Evolutionary conservation across 352 stramenopile species (phyloP), one percentile per base, ranked within the genome.

Genomic region (Phytophthora syringae): DNA sequence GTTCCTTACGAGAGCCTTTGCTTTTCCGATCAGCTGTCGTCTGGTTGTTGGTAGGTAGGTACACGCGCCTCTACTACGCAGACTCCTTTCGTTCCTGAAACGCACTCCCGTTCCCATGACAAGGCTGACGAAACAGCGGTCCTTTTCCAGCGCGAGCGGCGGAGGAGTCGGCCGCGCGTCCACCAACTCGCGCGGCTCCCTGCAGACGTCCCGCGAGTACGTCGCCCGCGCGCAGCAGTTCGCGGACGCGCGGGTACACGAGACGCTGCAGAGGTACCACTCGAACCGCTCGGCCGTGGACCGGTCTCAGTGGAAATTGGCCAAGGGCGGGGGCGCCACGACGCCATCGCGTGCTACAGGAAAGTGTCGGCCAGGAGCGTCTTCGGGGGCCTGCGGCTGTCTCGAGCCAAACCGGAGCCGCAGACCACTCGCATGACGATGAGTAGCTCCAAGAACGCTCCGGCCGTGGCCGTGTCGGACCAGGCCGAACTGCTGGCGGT

Each of bases 401-500:
- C 47, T n/a, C 45, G 50, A 25, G 22, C 30, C 18, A 63, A 61
- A 15, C 57, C 57, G 27, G 18, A 20, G 22, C 16, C 16, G 54
- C 12, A 60, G 47, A n/a, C 24, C 18, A 49, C 48, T 22, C 60
- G 60, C 27, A 62, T 70, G 53, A 71, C 61, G 11, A 72, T 75
- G 67, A 61, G 27, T 32, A 32, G 21, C 21, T 32, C 28, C 44
- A 58, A 64, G 52, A 64, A 39, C 55, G 30, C 51, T 18, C 24
- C 54, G 22, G 54, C 51, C 22, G 60, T 57, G n/a, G 16, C 49
- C 16, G 37, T 65, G 4, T 75, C 61, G 1, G 48, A 64, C 7
- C 44, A 70, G 52, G 60, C 73, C 12, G 76, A 88, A 12, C 43
- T 88, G n/a, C 55, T 88, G 40, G 79, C 77, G 3, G 43, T 86